Percentiles rank a stretch among this genome's conserved stretches.
Conservation (phyloP, 1,139 yeast species). For the Blastobotrys petasosporus region DNA sequence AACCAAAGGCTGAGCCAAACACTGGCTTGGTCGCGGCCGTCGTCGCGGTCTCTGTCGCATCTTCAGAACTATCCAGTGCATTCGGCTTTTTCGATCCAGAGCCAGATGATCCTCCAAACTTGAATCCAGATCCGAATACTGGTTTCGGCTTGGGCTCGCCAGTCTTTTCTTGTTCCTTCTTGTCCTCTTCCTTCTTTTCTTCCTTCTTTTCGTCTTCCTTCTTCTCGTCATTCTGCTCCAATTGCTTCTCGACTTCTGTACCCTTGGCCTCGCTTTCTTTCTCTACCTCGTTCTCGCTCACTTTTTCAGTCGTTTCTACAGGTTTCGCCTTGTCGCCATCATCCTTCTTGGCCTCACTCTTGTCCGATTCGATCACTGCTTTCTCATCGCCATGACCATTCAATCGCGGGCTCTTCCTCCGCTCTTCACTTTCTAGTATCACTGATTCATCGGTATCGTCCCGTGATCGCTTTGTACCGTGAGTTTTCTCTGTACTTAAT, state of each 20-base stretch:
- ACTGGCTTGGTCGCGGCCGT: slow-evolving; percentile 6
- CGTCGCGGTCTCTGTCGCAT: neutral
- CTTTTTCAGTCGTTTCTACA: slow-evolving; percentile 1
- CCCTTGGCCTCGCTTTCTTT: slow-evolving; percentile 5
- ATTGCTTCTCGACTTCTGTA: slow-evolving; percentile 3
- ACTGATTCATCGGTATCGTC: slow-evolving; percentile 13
- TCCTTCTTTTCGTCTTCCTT: slow-evolving; percentile 1
- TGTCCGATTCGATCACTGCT: slow-evolving; percentile 6
- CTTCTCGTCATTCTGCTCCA: slow-evolving; percentile 4
- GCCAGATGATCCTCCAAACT: slow-evolving; percentile 28
- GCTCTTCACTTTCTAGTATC: slow-evolving; percentile 7
- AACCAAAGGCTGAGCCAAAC: slow-evolving; percentile 16
- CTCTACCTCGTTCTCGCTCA: slow-evolving; percentile 6
- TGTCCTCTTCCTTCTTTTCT: slow-evolving; percentile 4
- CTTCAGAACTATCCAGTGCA: slow-evolving; percentile 8
- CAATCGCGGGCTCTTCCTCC: slow-evolving; percentile 7
- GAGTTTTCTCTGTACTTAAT: neutral
- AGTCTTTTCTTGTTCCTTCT: slow-evolving; percentile 5
- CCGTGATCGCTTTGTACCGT: slow-evolving; percentile 10
- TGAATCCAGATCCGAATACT: slow-evolving; percentile 21
- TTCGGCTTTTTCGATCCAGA: slow-evolving; percentile 2
- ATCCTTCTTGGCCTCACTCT: slow-evolving; percentile 8
- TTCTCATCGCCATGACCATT: slow-evolving; percentile 1
- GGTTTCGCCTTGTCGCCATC: neutral
- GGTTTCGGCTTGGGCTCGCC: slow-evolving; percentile 7